Conservation (phyloP, 352 stramenopile genomes). For the Phytophthora europaea region DNA sequence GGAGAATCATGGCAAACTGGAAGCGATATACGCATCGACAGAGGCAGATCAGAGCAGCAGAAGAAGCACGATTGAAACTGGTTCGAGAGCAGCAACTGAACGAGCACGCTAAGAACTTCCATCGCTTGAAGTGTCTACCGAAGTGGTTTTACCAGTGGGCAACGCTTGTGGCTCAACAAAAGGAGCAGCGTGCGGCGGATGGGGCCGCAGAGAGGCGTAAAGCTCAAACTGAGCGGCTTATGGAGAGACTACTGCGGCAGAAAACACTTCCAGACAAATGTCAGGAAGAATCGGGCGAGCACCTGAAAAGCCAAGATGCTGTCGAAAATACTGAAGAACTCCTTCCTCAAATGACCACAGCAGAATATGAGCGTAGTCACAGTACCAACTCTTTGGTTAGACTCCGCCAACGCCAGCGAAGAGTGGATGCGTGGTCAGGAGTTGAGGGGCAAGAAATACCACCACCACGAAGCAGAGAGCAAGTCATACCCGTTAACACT, state of each 20-base stretch:
- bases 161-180: constrained; percentile 25
- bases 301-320: not conserved
- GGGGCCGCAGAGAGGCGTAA: constrained; percentile 37
- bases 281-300: not conserved
- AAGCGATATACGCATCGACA: constrained; percentile 22
- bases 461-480: not conserved
- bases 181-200: constrained; percentile 40
- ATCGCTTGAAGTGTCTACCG: constrained; percentile 46
- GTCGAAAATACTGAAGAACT: not conserved
- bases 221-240: constrained; percentile 47
- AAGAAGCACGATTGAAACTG: constrained; percentile 26
- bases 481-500: not conserved
- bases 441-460: not conserved
- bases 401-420: constrained; percentile 2
- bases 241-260: constrained; percentile 48
- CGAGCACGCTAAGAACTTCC: constrained; percentile 45
- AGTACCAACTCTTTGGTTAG: not conserved
- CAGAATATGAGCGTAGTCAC: not conserved
- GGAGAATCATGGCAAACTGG: constrained; percentile 31
- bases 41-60: constrained; percentile 13
- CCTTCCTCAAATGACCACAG: not conserved
- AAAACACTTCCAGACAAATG: constrained; percentile 10
- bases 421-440: not conserved
- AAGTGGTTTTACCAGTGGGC: constrained; percentile 70
- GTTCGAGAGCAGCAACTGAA: constrained; percentile 30